Conservation (phyloP, 2,329 filamentous ascomycete species). For the Pyrenochaeta sp. region DNA sequence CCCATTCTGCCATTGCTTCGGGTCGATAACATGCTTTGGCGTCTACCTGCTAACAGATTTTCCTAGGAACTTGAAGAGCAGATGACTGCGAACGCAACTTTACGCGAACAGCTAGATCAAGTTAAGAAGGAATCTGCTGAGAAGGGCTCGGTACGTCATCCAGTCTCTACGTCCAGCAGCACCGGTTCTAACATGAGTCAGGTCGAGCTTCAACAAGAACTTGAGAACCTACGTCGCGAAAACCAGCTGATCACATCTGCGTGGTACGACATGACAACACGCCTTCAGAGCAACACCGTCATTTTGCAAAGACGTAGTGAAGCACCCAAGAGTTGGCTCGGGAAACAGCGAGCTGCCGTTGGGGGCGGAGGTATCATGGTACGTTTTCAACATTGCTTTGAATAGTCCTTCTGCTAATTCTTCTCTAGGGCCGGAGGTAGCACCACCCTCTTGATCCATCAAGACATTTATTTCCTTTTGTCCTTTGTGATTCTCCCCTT, state of each 20-base stretch:
- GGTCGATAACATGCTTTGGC: background rate
- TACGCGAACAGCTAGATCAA: slow-evolving; percentile 42
- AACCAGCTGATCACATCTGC: slow-evolving; percentile 81
- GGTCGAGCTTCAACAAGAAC: slow-evolving; percentile 52
- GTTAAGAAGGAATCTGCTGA: slow-evolving; percentile 43
- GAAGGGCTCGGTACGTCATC: slow-evolving; percentile 45
- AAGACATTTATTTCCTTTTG: slow-evolving; percentile 12
- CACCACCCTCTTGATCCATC: slow-evolving; percentile 23
- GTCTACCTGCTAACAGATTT: slow-evolving; percentile 17
- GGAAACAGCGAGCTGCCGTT: slow-evolving; percentile 73
- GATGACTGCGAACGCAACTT: slow-evolving; percentile 24
- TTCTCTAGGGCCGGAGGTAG: slow-evolving; percentile 25
- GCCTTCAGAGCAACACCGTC: slow-evolving; percentile 83
- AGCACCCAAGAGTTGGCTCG: slow-evolving; percentile 80
- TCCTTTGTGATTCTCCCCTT: background rate
- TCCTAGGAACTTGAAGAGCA: slow-evolving; percentile 44
- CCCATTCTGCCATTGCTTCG: background rate
- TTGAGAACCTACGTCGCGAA: slow-evolving; percentile 77
- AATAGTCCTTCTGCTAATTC: background rate
- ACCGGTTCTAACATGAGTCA: slow-evolving; percentile 13
- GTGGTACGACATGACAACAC: slow-evolving; percentile 82
- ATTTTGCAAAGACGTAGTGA: slow-evolving; percentile 78
- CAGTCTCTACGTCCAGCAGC: background rate
- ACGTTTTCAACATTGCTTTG: slow-evolving; percentile 5
- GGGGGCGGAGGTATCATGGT: slow-evolving; percentile 33